A percentile compares a stretch with the other conserved stretches of the same genome.
Conservation (phyloP, 148 eudicot species). For the Chenopodium berlandieri region DNA sequence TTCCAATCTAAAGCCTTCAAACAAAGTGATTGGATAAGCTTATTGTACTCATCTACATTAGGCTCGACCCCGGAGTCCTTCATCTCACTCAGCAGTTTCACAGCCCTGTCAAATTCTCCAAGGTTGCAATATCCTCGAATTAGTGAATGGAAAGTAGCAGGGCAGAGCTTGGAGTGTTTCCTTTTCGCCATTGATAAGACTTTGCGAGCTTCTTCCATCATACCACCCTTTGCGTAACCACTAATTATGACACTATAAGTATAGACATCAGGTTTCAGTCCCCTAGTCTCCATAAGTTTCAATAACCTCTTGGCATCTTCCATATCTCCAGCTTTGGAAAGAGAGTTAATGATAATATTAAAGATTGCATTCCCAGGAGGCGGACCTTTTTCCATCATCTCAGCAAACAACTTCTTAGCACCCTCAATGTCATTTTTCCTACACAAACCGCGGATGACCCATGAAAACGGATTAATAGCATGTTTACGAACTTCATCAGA, state of each 20-base stretch:
- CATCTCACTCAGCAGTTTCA: conserved; percentile 68
- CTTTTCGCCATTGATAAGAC: conserved; percentile 65
- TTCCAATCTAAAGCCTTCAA: conserved; percentile 84
- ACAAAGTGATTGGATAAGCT: conserved; percentile 84
- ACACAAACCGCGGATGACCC: conserved; percentile 63
- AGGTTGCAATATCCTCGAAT: conserved; percentile 88
- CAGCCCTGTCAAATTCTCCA: conserved; percentile 66
- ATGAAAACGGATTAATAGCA: conserved; percentile 54
- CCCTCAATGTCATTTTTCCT: conserved; percentile 52
- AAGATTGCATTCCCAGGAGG: conserved; percentile 80
- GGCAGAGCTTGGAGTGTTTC: conserved; percentile 59
- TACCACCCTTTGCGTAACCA: conserved; percentile 69
- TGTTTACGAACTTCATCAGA: conserved; percentile 45
- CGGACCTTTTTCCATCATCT: conserved; percentile 80
- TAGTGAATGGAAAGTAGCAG: conserved; percentile 61
- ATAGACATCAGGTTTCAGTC: conserved; percentile 81
- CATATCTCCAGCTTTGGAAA: conserved; percentile 64
- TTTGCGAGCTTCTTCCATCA: conserved; percentile 71
- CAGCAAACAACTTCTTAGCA: conserved; percentile 55
- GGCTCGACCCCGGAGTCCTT: conserved; percentile 62
- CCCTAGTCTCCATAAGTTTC: conserved; percentile 68
- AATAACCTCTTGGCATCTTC: conserved; percentile 55
- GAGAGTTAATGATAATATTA: conserved; percentile 47
- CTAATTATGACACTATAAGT: conserved; percentile 77
- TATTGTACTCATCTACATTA: conserved; percentile 75